Conservation (phyloP, 176 grass and related monocot genomes). For the Stipa capillata region DNA sequence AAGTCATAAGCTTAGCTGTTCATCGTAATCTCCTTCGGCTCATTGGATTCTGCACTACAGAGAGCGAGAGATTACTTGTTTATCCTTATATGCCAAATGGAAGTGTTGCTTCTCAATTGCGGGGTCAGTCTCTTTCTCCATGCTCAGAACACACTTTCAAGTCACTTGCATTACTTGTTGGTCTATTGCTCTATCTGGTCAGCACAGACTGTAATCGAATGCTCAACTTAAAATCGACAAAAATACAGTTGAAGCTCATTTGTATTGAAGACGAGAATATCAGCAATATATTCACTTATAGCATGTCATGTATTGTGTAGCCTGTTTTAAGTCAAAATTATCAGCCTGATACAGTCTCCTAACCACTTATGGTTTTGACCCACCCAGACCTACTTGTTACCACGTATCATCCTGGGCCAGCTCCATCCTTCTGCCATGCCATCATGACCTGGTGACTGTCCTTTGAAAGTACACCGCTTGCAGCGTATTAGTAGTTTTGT, state of each 20-base stretch:
- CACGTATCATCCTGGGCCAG: neutral
- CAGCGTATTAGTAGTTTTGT: neutral
- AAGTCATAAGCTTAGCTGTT: constrained; percentile 97
- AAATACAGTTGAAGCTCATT: neutral
- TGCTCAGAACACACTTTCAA: neutral
- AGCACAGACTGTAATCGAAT: neutral
- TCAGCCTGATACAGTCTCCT: neutral
- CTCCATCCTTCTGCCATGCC: neutral
- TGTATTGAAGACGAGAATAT: neutral
- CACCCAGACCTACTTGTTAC: neutral
- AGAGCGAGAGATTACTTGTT: constrained; percentile 84
- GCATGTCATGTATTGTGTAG: neutral
- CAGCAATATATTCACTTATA: neutral
- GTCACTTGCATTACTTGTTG: neutral
- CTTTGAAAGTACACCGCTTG: neutral
- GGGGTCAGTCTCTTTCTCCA: constrained; percentile 45
- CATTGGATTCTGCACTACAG: constrained; percentile 74
- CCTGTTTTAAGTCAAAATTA: neutral
- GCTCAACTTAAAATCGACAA: neutral
- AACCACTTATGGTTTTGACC: neutral
- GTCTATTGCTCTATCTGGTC: neutral
- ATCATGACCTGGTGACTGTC: neutral
- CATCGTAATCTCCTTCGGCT: constrained; percentile 93
- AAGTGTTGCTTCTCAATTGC: constrained; percentile 94
- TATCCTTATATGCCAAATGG: constrained; percentile 97